These are phyloP conservation scores for Rhizophora apiculata DNA, from an alignment of 345 rosid species.

Conservation along the genomic window DNA sequence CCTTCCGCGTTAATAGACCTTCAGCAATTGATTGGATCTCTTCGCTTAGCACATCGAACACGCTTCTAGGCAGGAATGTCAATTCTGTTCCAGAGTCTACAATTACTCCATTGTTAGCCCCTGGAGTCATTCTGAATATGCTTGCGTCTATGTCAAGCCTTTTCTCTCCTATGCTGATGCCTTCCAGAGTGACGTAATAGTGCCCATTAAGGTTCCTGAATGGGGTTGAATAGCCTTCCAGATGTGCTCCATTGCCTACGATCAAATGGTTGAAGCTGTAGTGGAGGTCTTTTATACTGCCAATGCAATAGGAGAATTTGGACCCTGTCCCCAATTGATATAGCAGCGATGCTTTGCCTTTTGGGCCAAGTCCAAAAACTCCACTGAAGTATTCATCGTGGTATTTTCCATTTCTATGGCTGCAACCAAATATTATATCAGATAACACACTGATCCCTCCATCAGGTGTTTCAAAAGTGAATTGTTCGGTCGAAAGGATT, in stretches of 20 bases:
- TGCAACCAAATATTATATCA: conserved; percentile 30
- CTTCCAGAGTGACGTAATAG: conserved; percentile 7
- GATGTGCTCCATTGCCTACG: not conserved
- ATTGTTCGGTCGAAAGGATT: conserved; percentile 19
- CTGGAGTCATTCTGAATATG: not conserved
- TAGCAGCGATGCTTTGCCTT: not conserved
- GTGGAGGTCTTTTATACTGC: not conserved
- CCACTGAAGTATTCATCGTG: conserved; percentile 9
- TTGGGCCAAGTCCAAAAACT: conserved; percentile 36
- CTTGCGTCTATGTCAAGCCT: not conserved
- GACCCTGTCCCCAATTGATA: not conserved
- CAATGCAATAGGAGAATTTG: conserved; percentile 21
- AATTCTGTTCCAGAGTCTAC: conserved; percentile 1
- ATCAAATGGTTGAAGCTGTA: conserved; percentile 7
- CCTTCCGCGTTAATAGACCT: not conserved
- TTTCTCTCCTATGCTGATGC: conserved; percentile 11
- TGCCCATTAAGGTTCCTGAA: not conserved
- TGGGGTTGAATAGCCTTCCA: conserved; percentile 17
- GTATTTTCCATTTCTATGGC: conserved; percentile 10
- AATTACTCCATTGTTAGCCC: not conserved
- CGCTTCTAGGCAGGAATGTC: not conserved
- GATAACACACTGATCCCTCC: conserved; percentile 7
- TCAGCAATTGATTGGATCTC: not conserved
- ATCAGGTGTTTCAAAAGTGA: conserved; percentile 30
- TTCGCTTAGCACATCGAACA: not conserved